A percentile compares a stretch with the other conserved stretches of the same genome.
Evolutionary conservation across 805 yeast genomes (phyloP).

Genomic region (Debaryomyces castellii): DNA sequence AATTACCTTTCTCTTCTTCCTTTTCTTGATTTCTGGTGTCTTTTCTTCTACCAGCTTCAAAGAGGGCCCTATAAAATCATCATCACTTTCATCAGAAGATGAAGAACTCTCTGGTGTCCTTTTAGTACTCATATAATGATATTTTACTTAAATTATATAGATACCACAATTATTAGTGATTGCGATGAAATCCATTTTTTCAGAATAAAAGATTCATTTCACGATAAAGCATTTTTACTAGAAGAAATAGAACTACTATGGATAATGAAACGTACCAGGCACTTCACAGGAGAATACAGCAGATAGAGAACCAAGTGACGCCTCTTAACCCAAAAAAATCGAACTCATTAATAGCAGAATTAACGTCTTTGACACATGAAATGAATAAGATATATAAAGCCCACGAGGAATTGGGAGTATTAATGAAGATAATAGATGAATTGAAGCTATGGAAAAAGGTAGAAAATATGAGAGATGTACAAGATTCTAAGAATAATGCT

Average conservation of each 20-base stretch:
- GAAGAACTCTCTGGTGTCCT: constrained; percentile 4
- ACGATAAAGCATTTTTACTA: too few relatives aligned
- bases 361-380: constrained; percentile 11
- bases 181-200: not conserved
- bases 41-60: not conserved
- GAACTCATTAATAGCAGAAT: constrained; percentile 12
- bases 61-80: constrained; percentile 9
- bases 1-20: constrained; percentile 1
- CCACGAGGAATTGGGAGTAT: constrained; percentile 17
- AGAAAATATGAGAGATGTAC: not conserved
- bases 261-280: constrained; percentile 2
- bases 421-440: constrained; percentile 17
- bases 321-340: not conserved
- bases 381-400: constrained; percentile 13
- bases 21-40: not conserved
- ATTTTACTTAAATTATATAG: too few relatives aligned
- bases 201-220: too few relatives aligned
- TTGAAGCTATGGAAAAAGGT: constrained; percentile 17
- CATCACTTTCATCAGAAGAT: constrained; percentile 6
- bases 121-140: constrained; percentile 2
- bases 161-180: too few relatives aligned
- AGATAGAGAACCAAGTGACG: constrained; percentile 2
- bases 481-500: not conserved
- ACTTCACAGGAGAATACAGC: not conserved
- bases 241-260: not conserved